phyloP scores from a whole-genome alignment of 2,329 filamentous ascomycete species.

The Ceratocystis colombiana region DNA sequence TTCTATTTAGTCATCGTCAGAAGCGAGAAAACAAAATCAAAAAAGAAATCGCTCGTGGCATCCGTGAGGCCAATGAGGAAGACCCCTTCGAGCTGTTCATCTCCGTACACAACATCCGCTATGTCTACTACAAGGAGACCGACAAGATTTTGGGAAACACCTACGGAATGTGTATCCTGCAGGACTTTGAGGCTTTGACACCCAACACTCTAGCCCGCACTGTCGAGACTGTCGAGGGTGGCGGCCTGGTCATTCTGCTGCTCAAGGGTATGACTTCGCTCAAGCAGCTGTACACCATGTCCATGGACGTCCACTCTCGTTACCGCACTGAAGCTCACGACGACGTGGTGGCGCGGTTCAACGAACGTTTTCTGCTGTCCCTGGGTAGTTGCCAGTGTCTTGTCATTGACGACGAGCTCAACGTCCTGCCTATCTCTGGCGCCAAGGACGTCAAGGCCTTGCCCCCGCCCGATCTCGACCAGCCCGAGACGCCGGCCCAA shows the following conservation, averaged over 20 bases:
- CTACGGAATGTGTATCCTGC: slow-evolving; percentile 95
- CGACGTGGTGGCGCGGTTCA: slow-evolving; percentile 92
- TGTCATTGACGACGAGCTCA: slow-evolving; percentile 94
- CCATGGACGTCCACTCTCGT: slow-evolving; percentile 94
- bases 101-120: slow-evolving; percentile 91
- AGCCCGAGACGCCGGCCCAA: slow-evolving; percentile 59
- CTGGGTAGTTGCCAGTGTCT: slow-evolving; percentile 92
- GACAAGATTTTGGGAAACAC: slow-evolving; percentile 98
- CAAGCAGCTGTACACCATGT: slow-evolving; percentile 92
- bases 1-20: slow-evolving; percentile 64
- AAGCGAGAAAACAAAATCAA: slow-evolving; percentile 98
- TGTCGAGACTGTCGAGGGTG: slow-evolving; percentile 95
- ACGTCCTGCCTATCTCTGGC: slow-evolving; percentile 92
- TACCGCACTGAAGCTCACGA: slow-evolving; percentile 94
- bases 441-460: slow-evolving; percentile 80
- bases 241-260: slow-evolving; percentile 78
- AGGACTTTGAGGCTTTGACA: slow-evolving; percentile 95
- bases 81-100: slow-evolving; percentile 97
- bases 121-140: slow-evolving; percentile 99
- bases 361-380: slow-evolving; percentile 92
- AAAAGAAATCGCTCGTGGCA: slow-evolving; percentile 91
- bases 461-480: slow-evolving; percentile 63
- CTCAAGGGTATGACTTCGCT: slow-evolving; percentile 94
- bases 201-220: slow-evolving; percentile 93
- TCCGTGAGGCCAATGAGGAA: slow-evolving; percentile 81